A percentile compares a stretch with the other conserved stretches of the same genome.
These are phyloP conservation scores for Trametes cingulata DNA, from an alignment of 768 basidiomycete genomes.

Conservation along the genomic window DNA sequence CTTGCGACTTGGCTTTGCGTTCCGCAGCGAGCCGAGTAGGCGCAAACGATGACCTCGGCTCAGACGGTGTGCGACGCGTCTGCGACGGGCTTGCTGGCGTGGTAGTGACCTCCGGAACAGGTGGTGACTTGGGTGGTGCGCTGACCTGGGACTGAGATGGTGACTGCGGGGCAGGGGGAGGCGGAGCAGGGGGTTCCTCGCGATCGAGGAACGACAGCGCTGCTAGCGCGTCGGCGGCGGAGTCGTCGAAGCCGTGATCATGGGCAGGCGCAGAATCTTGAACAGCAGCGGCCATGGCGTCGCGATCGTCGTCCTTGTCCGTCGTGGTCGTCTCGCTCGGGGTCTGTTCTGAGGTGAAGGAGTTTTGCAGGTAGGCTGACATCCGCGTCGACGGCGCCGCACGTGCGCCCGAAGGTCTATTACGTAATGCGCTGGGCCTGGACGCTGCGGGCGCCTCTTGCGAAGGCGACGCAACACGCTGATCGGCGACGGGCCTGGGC, in stretches of 20 bases:
- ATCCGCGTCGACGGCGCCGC: constrained; percentile 46
- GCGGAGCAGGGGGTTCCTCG: constrained; percentile 36
- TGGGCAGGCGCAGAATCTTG: constrained; percentile 10
- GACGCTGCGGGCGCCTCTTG: constrained; percentile 18
- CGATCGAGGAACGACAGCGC: constrained; percentile 75
- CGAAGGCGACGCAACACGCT: constrained; percentile 1
- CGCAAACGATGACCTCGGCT: constrained; percentile 82
- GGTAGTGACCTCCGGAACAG: constrained; percentile 28
- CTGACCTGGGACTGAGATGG: constrained; percentile 34
- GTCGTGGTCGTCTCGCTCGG: constrained; percentile 12
- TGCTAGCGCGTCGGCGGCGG: constrained; percentile 71
- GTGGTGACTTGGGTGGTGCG: constrained; percentile 30
- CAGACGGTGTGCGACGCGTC: constrained; percentile 22
- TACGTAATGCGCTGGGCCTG: constrained; percentile 49
- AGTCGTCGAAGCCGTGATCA: constrained; percentile 36
- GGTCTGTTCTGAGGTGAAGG: constrained; percentile 14
- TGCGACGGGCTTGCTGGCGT: constrained; percentile 31
- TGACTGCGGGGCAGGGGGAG: constrained; percentile 35
- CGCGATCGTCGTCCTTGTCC: constrained; percentile 21
- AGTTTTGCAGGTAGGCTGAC: constrained; percentile 22
- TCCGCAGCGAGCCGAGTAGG: constrained; percentile 82
- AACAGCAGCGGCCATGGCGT: constrained; percentile 25
- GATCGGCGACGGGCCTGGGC: constrained; percentile 7
- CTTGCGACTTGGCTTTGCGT: constrained; percentile 80
- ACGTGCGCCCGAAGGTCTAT: constrained; percentile 79